A percentile compares a stretch with the other conserved stretches of the same genome.
Evolutionary conservation across 805 yeast species (phyloP).

Genomic region (Barnettozyma sp.): DNA sequence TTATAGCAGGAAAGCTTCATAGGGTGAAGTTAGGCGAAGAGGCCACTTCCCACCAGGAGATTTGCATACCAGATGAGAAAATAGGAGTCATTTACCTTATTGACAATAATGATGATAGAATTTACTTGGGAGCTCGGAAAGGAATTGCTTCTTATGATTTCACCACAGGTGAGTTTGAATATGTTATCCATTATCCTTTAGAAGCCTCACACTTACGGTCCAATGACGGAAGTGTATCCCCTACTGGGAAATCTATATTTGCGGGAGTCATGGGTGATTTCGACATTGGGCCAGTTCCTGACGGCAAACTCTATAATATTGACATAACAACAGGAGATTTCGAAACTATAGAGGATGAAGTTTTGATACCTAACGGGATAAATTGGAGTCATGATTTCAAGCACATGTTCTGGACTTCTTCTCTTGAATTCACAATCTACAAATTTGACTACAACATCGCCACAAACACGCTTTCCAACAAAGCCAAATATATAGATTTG

Average conservation of each 20-base stretch:
- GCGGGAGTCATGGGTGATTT: conserved; percentile 75
- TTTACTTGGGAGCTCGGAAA: conserved; percentile 54
- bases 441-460: conserved; percentile 37
- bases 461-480: conserved; percentile 32
- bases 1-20: conserved; percentile 32
- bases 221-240: conserved; percentile 79
- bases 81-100: conserved; percentile 75
- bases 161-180: conserved; percentile 30
- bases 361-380: conserved; percentile 60
- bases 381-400: conserved; percentile 42
- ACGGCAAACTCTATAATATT: conserved; percentile 50
- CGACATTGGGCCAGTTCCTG: conserved; percentile 29
- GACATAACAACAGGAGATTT: conserved; percentile 27
- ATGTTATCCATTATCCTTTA: conserved; percentile 31
- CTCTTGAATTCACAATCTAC: conserved; percentile 41
- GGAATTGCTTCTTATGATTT: conserved; percentile 59
- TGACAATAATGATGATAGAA: conserved; percentile 33
- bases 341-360: conserved; percentile 31
- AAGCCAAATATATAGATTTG: conserved; percentile 34
- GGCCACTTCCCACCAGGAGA: conserved; percentile 31
- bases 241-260: conserved; percentile 62
- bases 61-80: conserved; percentile 35
- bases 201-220: conserved; percentile 42
- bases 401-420: conserved; percentile 47
- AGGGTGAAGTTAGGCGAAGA: conserved; percentile 21